Percentiles rank a stretch among this genome's conserved stretches.
Evolutionary conservation across 805 yeast species (phyloP).

Genomic region (Kluyveromyces starmeri): DNA sequence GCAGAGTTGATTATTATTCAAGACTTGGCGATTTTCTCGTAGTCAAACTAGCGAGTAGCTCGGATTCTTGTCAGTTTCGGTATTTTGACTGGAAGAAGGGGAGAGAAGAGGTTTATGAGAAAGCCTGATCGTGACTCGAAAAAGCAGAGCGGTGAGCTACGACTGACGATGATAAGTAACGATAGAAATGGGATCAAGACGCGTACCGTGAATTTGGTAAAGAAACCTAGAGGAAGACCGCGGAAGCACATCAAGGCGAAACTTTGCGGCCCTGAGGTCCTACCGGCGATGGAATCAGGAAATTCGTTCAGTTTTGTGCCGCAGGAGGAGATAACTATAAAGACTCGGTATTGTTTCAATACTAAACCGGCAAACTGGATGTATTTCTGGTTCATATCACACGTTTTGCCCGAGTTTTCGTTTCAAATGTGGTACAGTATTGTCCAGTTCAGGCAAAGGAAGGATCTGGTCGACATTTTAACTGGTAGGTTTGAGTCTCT

Average conservation of each 20-base stretch:
- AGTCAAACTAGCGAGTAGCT: too few relatives aligned
- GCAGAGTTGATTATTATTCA: too few relatives aligned
- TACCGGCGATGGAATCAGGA: background rate
- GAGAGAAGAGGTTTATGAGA: too few relatives aligned
- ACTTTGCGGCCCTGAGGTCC: background rate
- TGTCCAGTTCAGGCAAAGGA: background rate
- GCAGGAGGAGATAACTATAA: background rate
- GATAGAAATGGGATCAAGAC: background rate
- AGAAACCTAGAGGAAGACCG: constrained; percentile 1
- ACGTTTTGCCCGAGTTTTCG: background rate
- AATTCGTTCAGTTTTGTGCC: background rate
- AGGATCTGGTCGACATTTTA: background rate
- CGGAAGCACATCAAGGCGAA: background rate
- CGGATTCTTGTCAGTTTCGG: too few relatives aligned
- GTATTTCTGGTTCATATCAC: constrained; percentile 2
- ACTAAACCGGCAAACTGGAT: constrained; percentile 1
- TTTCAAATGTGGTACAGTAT: constrained; percentile 3
- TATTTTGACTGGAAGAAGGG: too few relatives aligned
- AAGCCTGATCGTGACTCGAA: too few relatives aligned
- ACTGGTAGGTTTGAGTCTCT: background rate
- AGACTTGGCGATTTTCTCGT: too few relatives aligned
- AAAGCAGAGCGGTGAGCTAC: too few relatives aligned
- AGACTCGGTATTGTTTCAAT: background rate
- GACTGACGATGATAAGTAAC: too few relatives aligned
- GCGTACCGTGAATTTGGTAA: background rate